Evolutionary conservation across 139 green algal genomes (phyloP).

Genomic region (Zygnema circumcarinatum): DNA sequence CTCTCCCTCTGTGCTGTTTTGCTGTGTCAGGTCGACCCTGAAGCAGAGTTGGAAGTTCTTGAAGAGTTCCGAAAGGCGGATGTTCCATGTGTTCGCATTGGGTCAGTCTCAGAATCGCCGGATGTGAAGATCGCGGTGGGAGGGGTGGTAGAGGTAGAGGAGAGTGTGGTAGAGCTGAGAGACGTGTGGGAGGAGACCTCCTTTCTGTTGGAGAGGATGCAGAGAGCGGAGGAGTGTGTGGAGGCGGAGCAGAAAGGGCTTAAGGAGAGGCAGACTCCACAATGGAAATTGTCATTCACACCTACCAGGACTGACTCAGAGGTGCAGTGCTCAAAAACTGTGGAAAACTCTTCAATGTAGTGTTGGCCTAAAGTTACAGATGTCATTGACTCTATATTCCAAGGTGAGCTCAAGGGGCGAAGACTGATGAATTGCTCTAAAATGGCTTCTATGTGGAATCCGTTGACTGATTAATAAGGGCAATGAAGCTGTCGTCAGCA

Average conservation of each 20-base stretch:
- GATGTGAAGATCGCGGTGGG: constrained; percentile 71
- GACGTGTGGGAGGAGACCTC: constrained; percentile 93
- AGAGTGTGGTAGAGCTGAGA: constrained; percentile 70
- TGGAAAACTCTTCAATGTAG: no score
- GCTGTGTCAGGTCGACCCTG: constrained; percentile 6
- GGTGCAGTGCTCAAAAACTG: no score
- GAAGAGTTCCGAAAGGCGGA: constrained; percentile 74
- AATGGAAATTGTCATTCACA: constrained; percentile 76
- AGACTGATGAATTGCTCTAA: no score
- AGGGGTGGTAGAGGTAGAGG: constrained; percentile 63
- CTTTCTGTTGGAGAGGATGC: constrained; percentile 90
- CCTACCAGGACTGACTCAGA: constrained; percentile 27
- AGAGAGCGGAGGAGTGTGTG: constrained; percentile 83
- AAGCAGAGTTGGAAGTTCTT: constrained; percentile 62
- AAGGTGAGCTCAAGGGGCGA: no score
- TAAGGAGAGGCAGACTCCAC: constrained; percentile 66
- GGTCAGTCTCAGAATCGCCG: constrained; percentile 50
- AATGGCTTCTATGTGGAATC: no score
- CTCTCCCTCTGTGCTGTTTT: neutral
- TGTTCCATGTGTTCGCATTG: constrained; percentile 76
- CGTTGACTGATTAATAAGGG: no score
- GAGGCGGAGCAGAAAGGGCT: constrained; percentile 71
- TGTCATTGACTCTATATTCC: no score
- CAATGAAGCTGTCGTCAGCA: no score
- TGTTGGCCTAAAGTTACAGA: no score